Evolutionary conservation across 495 filamentous ascomycete species (phyloP).

Genomic region (Letharia lupina): DNA sequence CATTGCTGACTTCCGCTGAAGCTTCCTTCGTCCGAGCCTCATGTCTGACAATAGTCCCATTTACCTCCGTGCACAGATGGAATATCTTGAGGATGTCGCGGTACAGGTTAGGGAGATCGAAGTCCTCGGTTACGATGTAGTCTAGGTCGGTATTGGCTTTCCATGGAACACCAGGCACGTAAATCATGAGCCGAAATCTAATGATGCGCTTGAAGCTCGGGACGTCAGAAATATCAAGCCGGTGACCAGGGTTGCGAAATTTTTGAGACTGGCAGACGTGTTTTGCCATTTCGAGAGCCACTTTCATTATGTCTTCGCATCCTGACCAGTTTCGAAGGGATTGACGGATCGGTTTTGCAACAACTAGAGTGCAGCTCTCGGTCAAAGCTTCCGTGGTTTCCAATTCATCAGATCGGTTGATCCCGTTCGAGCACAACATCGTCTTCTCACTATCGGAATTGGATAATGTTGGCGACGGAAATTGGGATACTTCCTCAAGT

Average conservation of each 20-base stretch:
- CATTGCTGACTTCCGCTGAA: slow-evolving; percentile 1
- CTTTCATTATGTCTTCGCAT: slow-evolving; percentile 13
- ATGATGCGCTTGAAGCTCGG: not conserved
- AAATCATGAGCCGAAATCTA: slow-evolving; percentile 11
- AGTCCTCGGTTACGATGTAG: slow-evolving; percentile 1
- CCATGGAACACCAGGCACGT: slow-evolving; percentile 9
- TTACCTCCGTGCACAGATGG: slow-evolving; percentile 6
- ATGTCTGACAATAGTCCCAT: not conserved
- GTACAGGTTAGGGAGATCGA: slow-evolving; percentile 11
- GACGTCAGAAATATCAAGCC: not conserved
- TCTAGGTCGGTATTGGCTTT: slow-evolving; percentile 2
- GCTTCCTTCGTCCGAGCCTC: not conserved
- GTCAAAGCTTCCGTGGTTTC: not conserved
- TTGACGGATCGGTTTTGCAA: slow-evolving; percentile 6
- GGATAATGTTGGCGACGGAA: not conserved
- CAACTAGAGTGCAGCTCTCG: not conserved
- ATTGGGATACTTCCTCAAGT: not conserved
- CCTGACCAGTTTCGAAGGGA: slow-evolving; percentile 9
- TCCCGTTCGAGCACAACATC: not conserved
- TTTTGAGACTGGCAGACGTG: not conserved
- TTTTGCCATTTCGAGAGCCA: slow-evolving; percentile 11
- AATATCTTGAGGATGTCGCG: slow-evolving; percentile 7
- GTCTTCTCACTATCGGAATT: not conserved
- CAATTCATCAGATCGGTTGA: too few relatives aligned
- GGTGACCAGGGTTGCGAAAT: not conserved